Evolutionary conservation across 2,329 filamentous ascomycete genomes (phyloP), one percentile per base, ranked within the genome.

Genomic region (Monilinia fructigena): DNA sequence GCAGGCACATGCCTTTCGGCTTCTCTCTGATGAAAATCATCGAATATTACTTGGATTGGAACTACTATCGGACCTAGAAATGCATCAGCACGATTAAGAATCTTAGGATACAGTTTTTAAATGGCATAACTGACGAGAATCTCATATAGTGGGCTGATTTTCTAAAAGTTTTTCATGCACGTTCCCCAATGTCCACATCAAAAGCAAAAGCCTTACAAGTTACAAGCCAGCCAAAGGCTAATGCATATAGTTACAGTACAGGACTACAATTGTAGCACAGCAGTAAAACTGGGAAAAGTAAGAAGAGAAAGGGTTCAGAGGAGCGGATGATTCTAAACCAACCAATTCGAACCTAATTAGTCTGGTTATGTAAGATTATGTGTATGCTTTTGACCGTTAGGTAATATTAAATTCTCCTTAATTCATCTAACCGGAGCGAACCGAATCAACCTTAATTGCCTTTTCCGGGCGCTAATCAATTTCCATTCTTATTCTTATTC

Each of bases 91-190:
- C 31, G 5, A 35, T 35, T 7, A 47, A 31, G 16, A 16, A 20
- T 31, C 18, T 45, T 55, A 63, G 61, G 35, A 61, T 47, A 42
- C 31, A 56, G 54, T 56, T 47, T 26, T 45, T 14, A 38, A 48
- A 64, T 47, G n/a, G 18, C n/a, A 64, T 47, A 64, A 64, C 62
- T 42, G 52, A 64, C 52, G 62, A 64, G 62, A 47, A 56, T 56
- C 26, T 56, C 38, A 23, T 56, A 56, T 47, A 64, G 14, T 64
- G 62, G 53, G 26, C 62, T 64, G 62, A 64, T 64, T 64, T 50
- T 48, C 12, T 3, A 4, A 50, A 38, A 50, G 45, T 58, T 64
- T 35, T 35, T 64, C 52, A 64, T 64, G 62, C 52, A 64, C 28
- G 40, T 47, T 55, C 26, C 48, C 48, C 31, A 50, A 61, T 10